phyloP scores from a whole-genome alignment of 129 eudicot genomes.

The Artemisia annua region DNA sequence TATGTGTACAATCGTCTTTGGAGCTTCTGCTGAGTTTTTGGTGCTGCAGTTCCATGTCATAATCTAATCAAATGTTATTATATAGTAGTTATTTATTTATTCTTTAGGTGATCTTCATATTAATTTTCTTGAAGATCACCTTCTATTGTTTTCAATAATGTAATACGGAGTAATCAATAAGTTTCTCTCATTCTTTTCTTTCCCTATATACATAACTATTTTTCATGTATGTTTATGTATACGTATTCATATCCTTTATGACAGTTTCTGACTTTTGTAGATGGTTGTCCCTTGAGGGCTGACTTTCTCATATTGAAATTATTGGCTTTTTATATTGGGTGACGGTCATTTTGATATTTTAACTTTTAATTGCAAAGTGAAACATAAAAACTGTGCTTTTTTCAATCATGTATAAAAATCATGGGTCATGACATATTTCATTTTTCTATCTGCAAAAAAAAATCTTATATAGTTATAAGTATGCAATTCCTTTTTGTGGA shows the following conservation, averaged over 20 bases:
- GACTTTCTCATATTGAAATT: background rate
- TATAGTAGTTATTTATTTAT: conserved; percentile 24
- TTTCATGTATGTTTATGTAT: background rate
- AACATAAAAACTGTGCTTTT: background rate
- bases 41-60: conserved; percentile 26
- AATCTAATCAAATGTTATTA: background rate
- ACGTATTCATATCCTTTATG: background rate
- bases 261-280: conserved; percentile 14
- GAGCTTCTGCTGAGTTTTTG: conserved; percentile 74
- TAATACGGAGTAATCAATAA: background rate
- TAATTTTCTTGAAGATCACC: conserved; percentile 27
- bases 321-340: background rate
- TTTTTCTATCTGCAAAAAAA: too few species aligned
- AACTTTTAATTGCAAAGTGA: background rate
- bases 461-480: too few species aligned
- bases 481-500: too few species aligned
- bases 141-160: conserved; percentile 10
- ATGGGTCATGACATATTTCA: background rate
- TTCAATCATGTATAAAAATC: background rate
- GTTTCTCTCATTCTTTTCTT: background rate
- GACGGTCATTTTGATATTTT: conserved; percentile 1
- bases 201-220: background rate
- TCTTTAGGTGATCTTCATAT: conserved; percentile 32
- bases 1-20: conserved; percentile 38
- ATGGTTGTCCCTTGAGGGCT: background rate